Evolutionary conservation across 345 rosid genomes (phyloP), one percentile per base, ranked within the genome.

Genomic region (Moricandia moricandioides): DNA sequence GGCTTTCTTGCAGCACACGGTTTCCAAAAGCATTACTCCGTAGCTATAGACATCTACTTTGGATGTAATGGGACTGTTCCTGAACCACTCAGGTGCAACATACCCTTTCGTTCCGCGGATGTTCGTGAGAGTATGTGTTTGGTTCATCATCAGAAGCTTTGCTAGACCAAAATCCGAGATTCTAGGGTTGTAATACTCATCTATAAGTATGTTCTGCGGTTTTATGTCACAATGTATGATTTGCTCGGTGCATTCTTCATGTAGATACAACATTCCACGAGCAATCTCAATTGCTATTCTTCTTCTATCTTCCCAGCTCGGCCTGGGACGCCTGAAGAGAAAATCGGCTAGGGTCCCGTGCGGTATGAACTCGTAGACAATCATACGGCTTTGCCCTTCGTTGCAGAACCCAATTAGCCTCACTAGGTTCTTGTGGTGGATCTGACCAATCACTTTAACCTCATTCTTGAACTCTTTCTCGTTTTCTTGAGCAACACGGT

Each of bases 141-240:
- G 82, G 39, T 82, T 85, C 51, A 77, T 59, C 78, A 74, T 81
- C 62, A 82, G 52, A 47, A 81, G 79, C 79, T 85, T 85, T 3
- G 86, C 83, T 5, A 84, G 70, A 9, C 87, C 85, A 24, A 86
- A 86, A 75, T 84, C 86, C 0, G 87, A 45, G 0, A 84, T 84
- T n/a, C 82, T 70, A n/a, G 83, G 78, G 5, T 5, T 73, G 10
- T 47, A 60, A 40, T 72, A 56, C 27, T 72, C 68, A 62, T 81
- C 89, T 18, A 82, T 67, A 7, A 86, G 82, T 33, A 83, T 73
- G 79, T 82, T 86, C 9, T 86, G 84, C 2, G 89, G 87, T 81
- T 84, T 82, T 21, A 84, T 81, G 51, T 86, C 86, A 9, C 87
- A 86, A 8, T 82, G 86, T 57, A 84, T 84, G 49, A 86, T 79